Percentiles rank a stretch among this genome's conserved stretches.
These are phyloP conservation scores for Ustilago xerochloae DNA, from an alignment of 1,284 basidiomycete genomes.

Conservation along the genomic window DNA sequence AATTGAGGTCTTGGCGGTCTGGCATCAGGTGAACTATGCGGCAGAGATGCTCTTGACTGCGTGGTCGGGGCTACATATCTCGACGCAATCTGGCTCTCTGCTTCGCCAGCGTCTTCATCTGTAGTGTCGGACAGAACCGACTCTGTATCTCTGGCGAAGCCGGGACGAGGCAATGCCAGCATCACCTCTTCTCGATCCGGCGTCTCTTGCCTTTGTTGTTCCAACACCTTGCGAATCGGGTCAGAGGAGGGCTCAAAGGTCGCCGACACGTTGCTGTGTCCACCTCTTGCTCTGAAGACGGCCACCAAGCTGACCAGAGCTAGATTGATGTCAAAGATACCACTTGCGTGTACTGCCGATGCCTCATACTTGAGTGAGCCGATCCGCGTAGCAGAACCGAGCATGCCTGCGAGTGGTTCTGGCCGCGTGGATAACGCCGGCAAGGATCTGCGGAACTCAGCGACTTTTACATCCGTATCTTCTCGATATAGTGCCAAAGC, in stretches of 20 bases:
- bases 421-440: not conserved
- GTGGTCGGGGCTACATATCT: not conserved
- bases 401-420: not conserved
- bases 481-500: slow-evolving; percentile 34
- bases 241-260: slow-evolving; percentile 27
- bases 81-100: not conserved
- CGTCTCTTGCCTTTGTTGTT: slow-evolving; percentile 14
- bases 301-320: slow-evolving; percentile 34
- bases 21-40: not conserved
- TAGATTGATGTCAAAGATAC: slow-evolving; percentile 23
- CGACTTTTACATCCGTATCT: slow-evolving; percentile 23
- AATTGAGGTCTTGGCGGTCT: not conserved
- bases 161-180: slow-evolving; percentile 38
- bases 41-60: not conserved
- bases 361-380: slow-evolving; percentile 24
- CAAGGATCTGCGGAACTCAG: slow-evolving; percentile 29
- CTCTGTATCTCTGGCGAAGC: slow-evolving; percentile 32
- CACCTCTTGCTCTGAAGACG: slow-evolving; percentile 29
- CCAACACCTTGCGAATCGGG: slow-evolving; percentile 20
- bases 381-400: not conserved
- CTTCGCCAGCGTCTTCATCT: slow-evolving; percentile 31
- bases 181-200: slow-evolving; percentile 37
- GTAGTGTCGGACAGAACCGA: slow-evolving; percentile 46
- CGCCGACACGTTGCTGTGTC: slow-evolving; percentile 23
- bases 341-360: not conserved